Evolutionary conservation across 331 rosid species (phyloP), one percentile per base, ranked within the genome.

Genomic region (Ulmus americana): DNA sequence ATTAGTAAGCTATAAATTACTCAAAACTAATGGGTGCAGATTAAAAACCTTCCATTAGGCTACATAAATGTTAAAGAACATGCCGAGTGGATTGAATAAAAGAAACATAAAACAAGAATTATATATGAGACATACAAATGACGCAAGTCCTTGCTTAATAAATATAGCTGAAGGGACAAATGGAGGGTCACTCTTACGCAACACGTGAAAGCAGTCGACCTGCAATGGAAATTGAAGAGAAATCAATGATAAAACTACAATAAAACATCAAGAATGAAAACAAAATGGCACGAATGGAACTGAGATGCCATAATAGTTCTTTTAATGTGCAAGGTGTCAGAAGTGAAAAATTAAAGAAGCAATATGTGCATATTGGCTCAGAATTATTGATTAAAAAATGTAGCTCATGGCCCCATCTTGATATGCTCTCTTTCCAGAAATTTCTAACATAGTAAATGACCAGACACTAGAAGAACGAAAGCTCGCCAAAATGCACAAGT

Each of bases 131-230:
- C 98, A 63, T 89, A 94, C 98, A 75, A 94, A 94, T 69, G 95
- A 83, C 74, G 87, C 62, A 61, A 94, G 98, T 45, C 98, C 98
- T 66, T 74, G 90, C 79, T 87, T 89, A 72, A 89, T 80, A 73
- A 94, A 90, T 74, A 85, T 81, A 15, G 91, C 76, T 69, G 95
- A 84, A 15, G 98, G 91, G 69, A 90, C 97, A 82, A 94, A 90
- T 28, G 91, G 83, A 67, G 97, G 98, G 81, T 94, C 95, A 62
- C 97, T 83, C 83, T 89, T 94, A 52, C 98, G 83, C 89, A 94
- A 75, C 64, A 86, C 98, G 54, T 94, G 98, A 77, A 94, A 94
- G 84, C 95, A 94, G 77, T 94, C 98, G 62, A 94, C 98, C 98
- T 89, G 86, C 45, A 65, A 45, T 58, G 55, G 35, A 38, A 64